A percentile compares a stretch with the other conserved stretches of the same genome.
Conservation (phyloP, 371 early-diverging fungal species). For the Actinomucor elegans region DNA sequence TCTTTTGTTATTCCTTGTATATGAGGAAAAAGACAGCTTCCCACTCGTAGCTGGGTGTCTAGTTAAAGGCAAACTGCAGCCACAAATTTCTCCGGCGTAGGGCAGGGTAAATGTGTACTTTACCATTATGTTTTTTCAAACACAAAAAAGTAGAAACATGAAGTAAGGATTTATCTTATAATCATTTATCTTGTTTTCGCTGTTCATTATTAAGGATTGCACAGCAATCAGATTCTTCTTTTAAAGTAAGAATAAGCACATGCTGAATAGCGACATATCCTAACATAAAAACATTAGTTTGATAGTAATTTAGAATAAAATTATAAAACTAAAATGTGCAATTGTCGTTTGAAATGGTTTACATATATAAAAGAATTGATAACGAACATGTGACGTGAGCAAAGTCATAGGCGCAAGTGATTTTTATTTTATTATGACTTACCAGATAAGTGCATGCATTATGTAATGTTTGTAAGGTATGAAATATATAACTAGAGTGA, state of each 20-base stretch:
- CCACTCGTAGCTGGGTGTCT: slow-evolving; percentile 21
- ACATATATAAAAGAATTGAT: slow-evolving; percentile 3
- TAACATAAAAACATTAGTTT: slow-evolving; percentile 67
- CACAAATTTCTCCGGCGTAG: slow-evolving; percentile 11
- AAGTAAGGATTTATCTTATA: slow-evolving; percentile 9
- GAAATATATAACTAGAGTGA: too few relatives aligned
- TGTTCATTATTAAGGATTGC: slow-evolving; percentile 13
- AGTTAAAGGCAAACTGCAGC: slow-evolving; percentile 12
- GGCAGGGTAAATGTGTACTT: slow-evolving; percentile 15
- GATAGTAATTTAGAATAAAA: slow-evolving; percentile 20
- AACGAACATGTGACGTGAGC: slow-evolving; percentile 5
- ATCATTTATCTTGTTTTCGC: slow-evolving; percentile 13
- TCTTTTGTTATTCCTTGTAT: slow-evolving; percentile 32
- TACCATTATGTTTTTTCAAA: slow-evolving; percentile 11
- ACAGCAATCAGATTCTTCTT: slow-evolving; percentile 14
- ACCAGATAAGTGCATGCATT: too few relatives aligned
- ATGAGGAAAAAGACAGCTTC: slow-evolving; percentile 72
- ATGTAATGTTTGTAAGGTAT: too few relatives aligned
- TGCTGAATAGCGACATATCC: slow-evolving; percentile 9
- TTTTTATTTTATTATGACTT: too few relatives aligned
- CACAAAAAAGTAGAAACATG: slow-evolving; percentile 13
- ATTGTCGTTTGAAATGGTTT: slow-evolving; percentile 7
- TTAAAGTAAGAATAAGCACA: slow-evolving; percentile 10
- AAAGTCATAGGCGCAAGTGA: too few relatives aligned
- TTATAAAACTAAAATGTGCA: slow-evolving; percentile 13